Evolutionary conservation across 2,329 filamentous ascomycete species (phyloP), one percentile per base, ranked within the genome.

Genomic region (Tolypocladium sp.): DNA sequence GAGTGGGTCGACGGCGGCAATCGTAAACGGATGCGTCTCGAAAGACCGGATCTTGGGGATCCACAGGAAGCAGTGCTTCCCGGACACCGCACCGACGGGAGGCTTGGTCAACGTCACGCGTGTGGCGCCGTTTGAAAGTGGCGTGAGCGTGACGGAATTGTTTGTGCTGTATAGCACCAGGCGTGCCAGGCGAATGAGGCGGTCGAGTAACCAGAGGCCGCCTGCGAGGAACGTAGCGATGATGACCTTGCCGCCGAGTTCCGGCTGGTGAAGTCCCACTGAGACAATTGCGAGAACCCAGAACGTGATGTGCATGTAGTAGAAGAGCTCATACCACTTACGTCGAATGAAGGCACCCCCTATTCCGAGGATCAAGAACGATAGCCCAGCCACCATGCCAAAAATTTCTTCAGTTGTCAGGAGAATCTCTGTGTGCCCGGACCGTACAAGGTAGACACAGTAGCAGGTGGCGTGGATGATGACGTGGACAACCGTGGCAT

Each of bases 21-120:
- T 82, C 2, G 84, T 87, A 63, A 88, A 88, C 0, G 85, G 85
- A 62, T 89, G 86, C 2, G 80, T 84, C 69, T 88, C 82, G 22
- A 81, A 72, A 2, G 73, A 63, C 12, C 84, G 79, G 55, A 88
- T 77, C 5, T 72, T 72, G 0, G 85, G 86, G 8, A 88, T 78
- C 83, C 83, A 88, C 37, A 88, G 69, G 65, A 86, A 87, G 64
- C 82, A 83, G 66, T 89, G 85, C 61, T 82, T 81, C 2, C 84
- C 85, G 0, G 84, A 77, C 2, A 72, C 68, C 1, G 79, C 78
- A 2, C 72, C 69, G 0, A 75, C 61, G 1, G 79, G 78, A 3
- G 78, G 75, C 67, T 82, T 81, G 56, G 75, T 71, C 38, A 86
- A 70, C 0, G 77, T 74, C n/a, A 86, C 76, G 42, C 81, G 79